A percentile compares a stretch with the other conserved stretches of the same genome.
These are phyloP conservation scores for Polytrichum formosum DNA, from an alignment of 225 moss, liverwort and hornwort genomes.

Conservation along the genomic window DNA sequence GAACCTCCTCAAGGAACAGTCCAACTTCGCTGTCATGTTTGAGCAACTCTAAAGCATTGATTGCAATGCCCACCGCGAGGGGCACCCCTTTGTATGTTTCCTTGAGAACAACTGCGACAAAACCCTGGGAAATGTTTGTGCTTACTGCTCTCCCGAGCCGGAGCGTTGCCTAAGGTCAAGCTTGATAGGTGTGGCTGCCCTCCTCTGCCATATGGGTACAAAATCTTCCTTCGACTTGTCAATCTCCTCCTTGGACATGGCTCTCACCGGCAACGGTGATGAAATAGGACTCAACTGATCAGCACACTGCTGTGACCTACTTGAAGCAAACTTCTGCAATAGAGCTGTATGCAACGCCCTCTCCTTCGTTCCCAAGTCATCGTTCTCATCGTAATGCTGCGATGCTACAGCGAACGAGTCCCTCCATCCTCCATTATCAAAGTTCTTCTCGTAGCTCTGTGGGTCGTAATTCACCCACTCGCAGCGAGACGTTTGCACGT, in stretches of 20 bases:
- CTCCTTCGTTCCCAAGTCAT: constrained; percentile 36
- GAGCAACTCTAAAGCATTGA: too few relatives aligned
- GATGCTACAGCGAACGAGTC: constrained; percentile 14
- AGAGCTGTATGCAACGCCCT: constrained; percentile 37
- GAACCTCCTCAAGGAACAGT: too few relatives aligned
- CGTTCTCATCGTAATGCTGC: constrained; percentile 13
- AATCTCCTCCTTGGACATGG: constrained; percentile 29
- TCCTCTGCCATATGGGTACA: constrained; percentile 54
- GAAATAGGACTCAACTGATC: constrained; percentile 17
- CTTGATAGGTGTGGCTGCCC: constrained; percentile 39
- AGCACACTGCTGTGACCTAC: constrained; percentile 22
- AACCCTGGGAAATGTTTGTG: not conserved
- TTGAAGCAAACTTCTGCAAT: constrained; percentile 35
- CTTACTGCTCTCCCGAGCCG: constrained; percentile 8
- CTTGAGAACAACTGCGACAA: too few relatives aligned
- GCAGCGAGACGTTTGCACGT: constrained; percentile 23
- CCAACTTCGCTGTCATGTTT: too few relatives aligned
- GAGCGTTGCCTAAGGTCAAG: constrained; percentile 46
- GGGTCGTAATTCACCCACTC: constrained; percentile 54
- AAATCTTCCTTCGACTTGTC: constrained; percentile 44
- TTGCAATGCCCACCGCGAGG: too few relatives aligned
- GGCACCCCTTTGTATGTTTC: too few relatives aligned
- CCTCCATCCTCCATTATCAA: constrained; percentile 51
- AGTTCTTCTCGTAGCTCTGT: constrained; percentile 61
- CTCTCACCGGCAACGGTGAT: constrained; percentile 34